Percentiles rank a stretch among this genome's conserved stretches.
These are phyloP conservation scores for Chlorella sp. DNA, from an alignment of 139 green algal genomes.

Conservation along the genomic window DNA sequence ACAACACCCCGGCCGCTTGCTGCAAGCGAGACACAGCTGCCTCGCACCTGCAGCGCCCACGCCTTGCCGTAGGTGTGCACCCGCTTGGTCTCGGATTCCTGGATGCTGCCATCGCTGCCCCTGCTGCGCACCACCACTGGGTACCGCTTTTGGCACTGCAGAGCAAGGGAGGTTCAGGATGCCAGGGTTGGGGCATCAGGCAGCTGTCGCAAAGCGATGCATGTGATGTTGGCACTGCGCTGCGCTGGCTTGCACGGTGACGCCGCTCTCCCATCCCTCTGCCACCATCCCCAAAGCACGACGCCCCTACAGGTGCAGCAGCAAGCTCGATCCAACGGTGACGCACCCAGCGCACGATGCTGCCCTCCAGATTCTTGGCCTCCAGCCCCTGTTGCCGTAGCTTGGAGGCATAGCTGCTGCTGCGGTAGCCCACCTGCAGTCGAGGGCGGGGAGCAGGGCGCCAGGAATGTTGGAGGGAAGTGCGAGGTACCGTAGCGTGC, in stretches of 20 bases:
- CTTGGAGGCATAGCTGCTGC: slow-evolving; percentile 42
- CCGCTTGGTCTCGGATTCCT: slow-evolving; percentile 10
- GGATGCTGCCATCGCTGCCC: not conserved
- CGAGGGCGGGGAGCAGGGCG: not conserved
- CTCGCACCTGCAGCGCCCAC: slow-evolving; percentile 22
- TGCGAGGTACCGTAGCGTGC: too few relatives aligned
- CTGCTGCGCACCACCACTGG: slow-evolving; percentile 10
- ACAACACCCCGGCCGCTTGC: too few relatives aligned
- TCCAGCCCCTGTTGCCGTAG: slow-evolving; percentile 47
- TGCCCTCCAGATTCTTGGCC: slow-evolving; percentile 56
- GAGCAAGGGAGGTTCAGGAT: not conserved
- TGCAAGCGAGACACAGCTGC: not conserved
- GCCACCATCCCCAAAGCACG: too few relatives aligned
- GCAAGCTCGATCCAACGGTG: not conserved
- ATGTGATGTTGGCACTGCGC: too few relatives aligned
- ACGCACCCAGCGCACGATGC: slow-evolving; percentile 59
- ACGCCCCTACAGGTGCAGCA: not conserved
- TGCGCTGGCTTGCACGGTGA: too few relatives aligned
- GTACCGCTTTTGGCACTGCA: slow-evolving; percentile 26
- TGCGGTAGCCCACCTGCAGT: slow-evolving; percentile 52
- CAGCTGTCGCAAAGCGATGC: not conserved
- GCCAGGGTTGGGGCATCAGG: not conserved
- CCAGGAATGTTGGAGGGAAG: too few relatives aligned
- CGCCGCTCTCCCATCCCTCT: not conserved
- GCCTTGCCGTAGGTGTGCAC: slow-evolving; percentile 19